Evolutionary conservation across 2,329 filamentous ascomycete species (phyloP).

Genomic region (Penicillium hesseltinei): DNA sequence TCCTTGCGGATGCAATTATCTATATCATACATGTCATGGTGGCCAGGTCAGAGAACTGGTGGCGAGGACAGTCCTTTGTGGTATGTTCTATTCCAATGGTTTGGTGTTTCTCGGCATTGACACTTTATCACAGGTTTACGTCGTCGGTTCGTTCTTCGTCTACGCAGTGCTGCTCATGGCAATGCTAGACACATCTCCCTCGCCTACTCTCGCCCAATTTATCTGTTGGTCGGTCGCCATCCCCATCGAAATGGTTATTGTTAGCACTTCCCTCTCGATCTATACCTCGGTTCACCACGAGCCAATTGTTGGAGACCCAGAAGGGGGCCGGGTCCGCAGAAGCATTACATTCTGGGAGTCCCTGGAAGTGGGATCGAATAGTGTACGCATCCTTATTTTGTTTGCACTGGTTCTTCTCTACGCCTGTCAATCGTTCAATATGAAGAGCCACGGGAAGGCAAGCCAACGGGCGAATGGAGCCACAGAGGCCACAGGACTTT

Average conservation of each 20-base stretch:
- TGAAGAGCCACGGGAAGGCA: constrained; percentile 39
- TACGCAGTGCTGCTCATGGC: constrained; percentile 84
- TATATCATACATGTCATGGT: constrained; percentile 73
- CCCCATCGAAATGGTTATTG: constrained; percentile 69
- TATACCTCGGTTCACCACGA: constrained; percentile 68
- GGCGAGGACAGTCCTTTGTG: constrained; percentile 75
- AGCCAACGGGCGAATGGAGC: constrained; percentile 36
- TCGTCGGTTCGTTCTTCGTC: constrained; percentile 80
- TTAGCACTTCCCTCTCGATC: constrained; percentile 65
- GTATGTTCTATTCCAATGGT: constrained; percentile 51
- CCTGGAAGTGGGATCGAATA: constrained; percentile 54
- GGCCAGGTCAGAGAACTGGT: constrained; percentile 66
- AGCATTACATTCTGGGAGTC: constrained; percentile 45
- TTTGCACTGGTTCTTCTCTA: constrained; percentile 62
- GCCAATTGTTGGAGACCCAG: constrained; percentile 52
- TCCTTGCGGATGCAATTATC: constrained; percentile 70
- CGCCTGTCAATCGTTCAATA: constrained; percentile 48
- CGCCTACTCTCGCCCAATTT: constrained; percentile 76
- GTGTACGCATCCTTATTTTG: constrained; percentile 67
- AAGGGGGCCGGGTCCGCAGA: constrained; percentile 42
- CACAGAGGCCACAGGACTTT: constrained; percentile 45
- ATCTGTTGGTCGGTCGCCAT: constrained; percentile 73
- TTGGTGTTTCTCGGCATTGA: not conserved
- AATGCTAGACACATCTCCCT: constrained; percentile 76
- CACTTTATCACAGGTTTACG: constrained; percentile 65